Evolutionary conservation across 163 green algal genomes (phyloP).

Genomic region (Chlorella variabilis): DNA sequence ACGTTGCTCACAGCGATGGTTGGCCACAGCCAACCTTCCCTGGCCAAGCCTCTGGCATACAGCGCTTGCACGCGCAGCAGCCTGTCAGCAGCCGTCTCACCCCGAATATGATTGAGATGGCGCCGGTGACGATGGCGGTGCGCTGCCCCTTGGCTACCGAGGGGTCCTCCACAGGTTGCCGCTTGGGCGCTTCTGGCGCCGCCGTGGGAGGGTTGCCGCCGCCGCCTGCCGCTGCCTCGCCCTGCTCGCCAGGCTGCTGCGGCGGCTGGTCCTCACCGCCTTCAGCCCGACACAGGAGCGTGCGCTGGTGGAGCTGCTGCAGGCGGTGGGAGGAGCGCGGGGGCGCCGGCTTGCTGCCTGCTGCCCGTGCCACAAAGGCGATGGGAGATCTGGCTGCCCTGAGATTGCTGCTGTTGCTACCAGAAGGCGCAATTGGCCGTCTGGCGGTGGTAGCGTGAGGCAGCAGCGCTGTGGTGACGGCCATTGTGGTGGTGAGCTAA

Average conservation of each 20-base stretch:
- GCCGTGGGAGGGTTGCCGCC: neutral
- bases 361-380: neutral
- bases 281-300: neutral
- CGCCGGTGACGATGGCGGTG: constrained; percentile 85
- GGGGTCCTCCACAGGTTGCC: neutral
- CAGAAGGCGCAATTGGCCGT: neutral
- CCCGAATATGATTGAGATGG: constrained; percentile 85
- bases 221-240: neutral
- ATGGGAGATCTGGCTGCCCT: neutral
- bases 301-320: neutral
- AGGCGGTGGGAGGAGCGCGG: neutral
- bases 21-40: no score
- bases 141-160: constrained; percentile 68
- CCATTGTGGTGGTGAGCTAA: no score
- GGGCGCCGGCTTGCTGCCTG: neutral
- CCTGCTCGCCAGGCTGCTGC: neutral
- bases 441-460: no score
- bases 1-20: no score
- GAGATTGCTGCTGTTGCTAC: neutral
- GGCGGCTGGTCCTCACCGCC: neutral
- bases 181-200: neutral
- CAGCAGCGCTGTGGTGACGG: no score
- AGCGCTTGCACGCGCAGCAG: no score
- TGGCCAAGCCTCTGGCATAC: no score
- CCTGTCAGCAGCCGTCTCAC: constrained; percentile 59